Evolutionary conservation across 257 asterid genomes (phyloP), one percentile per base, ranked within the genome.

Genomic region (Scutellaria barbata): DNA sequence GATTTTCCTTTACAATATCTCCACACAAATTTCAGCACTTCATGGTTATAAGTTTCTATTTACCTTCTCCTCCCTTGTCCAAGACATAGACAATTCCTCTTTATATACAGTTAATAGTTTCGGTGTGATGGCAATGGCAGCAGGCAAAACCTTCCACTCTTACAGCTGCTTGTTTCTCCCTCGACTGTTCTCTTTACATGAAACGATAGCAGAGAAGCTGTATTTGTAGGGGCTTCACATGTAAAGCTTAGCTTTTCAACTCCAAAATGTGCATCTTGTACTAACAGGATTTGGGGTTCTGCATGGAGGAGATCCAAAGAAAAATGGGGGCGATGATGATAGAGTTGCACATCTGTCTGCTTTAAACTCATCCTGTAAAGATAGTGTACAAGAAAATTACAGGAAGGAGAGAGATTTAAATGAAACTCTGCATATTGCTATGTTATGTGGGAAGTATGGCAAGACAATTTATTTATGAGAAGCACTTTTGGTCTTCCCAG

Each of bases 61-160:
- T 64, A 46, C 57, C 6, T 54, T 43, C n/a, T 62, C 2, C 47
- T 17, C 35, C 52, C 10, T 51, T 61, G 51, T 68, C 37, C 35
- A 53, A 53, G 53, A 61, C 61, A 41, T 64, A 16, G 6, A 63
- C 45, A 63, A 13, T 69, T 63, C 62, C 51, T 42, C 17, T 60
- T 54, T 65, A 66, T 52, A 14, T 60, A 72, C 72, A 75, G 52
- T 70, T 56, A 59, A 58, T 51, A 64, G 55, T 54, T 56, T 73
- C 68, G 74, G 63, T 39, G 75, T 65, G 68, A 66, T 45, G 62
- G 69, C 72, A 81, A 64, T 20, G 48, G 42, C 47, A 71, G 71
- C 83, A 79, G 35, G 75, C 74, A 35, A 84, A 84, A 64, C 89
- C 89, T 60, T 77, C 89, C 12, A 84, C 76, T 69, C 85, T 75